These are phyloP conservation scores for Penicillium coffeae DNA, from an alignment of 495 filamentous ascomycete species.

Conservation along the genomic window DNA sequence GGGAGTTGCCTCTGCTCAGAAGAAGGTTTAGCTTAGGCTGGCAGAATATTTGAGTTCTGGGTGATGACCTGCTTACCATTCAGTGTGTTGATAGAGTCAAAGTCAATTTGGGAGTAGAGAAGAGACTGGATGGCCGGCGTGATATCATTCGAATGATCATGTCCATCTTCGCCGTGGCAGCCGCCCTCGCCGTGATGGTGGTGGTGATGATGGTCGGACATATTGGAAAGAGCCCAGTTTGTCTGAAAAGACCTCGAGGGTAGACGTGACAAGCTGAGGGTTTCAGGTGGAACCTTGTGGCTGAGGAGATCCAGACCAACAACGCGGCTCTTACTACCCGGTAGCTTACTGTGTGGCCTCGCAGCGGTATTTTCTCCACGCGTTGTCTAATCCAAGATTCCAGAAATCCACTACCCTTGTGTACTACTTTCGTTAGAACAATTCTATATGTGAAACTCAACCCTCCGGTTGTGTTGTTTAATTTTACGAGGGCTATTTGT, in stretches of 20 bases:
- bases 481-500: no score
- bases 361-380: no score
- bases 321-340: neutral
- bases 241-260: no score
- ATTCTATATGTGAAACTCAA: slow-evolving; percentile 1
- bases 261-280: neutral
- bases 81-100: slow-evolving; percentile 76
- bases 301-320: neutral
- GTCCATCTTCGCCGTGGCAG: slow-evolving; percentile 41
- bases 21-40: neutral
- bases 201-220: slow-evolving; percentile 44
- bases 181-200: slow-evolving; percentile 39
- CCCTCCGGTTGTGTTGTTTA: no score
- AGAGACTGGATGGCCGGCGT: slow-evolving; percentile 83
- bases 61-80: slow-evolving; percentile 51
- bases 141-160: slow-evolving; percentile 88
- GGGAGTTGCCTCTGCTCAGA: slow-evolving; percentile 48
- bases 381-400: no score
- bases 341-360: neutral
- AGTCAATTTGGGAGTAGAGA: slow-evolving; percentile 87
- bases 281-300: neutral
- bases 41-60: neutral
- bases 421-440: no score
- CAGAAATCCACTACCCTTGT: no score
- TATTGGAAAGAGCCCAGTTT: slow-evolving; percentile 4